Evolutionary conservation across 768 basidiomycete genomes (phyloP).

Genomic region (Auricularia cornea): DNA sequence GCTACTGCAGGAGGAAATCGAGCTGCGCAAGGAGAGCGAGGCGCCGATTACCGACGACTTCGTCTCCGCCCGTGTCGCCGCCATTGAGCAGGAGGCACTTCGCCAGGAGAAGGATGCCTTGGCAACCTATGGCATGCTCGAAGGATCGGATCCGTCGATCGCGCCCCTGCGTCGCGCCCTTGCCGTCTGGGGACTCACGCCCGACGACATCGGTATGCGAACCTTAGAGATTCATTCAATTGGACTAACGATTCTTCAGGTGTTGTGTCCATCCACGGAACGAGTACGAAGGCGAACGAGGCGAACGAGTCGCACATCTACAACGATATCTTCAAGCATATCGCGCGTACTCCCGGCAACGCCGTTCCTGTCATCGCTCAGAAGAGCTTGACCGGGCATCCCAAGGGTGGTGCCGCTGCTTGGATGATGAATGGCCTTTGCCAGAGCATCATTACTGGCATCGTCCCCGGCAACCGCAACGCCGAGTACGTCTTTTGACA

Average conservation of each 20-base stretch:
- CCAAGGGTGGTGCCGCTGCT: conserved; percentile 98
- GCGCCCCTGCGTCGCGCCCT: conserved; percentile 91
- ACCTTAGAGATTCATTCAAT: conserved; percentile 12
- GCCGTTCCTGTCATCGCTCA: conserved; percentile 97
- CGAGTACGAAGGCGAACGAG: conserved; percentile 85
- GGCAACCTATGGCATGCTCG: conserved; percentile 92
- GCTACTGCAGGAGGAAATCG: conserved; percentile 73
- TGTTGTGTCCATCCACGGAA: conserved; percentile 82
- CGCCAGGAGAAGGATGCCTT: conserved; percentile 90
- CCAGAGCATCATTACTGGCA: conserved; percentile 75
- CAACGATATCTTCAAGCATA: conserved; percentile 87
- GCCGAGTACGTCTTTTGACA: conserved; percentile 63
- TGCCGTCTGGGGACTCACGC: conserved; percentile 92
- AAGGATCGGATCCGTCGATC: conserved; percentile 75
- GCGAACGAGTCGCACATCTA: conserved; percentile 97
- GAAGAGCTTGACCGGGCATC: conserved; percentile 94
- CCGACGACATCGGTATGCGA: conserved; percentile 69
- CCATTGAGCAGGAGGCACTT: conserved; percentile 83
- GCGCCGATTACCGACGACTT: conserved; percentile 55
- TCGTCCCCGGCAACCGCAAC: conserved; percentile 92
- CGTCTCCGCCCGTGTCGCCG: conserved; percentile 64
- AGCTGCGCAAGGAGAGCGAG: conserved; percentile 46
- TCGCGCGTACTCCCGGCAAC: conserved; percentile 87
- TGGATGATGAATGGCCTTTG: conserved; percentile 94
- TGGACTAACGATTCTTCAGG: conserved; percentile 16